phyloP scores from a whole-genome alignment of 805 yeast genomes.

The Naumovozyma castellii region DNA sequence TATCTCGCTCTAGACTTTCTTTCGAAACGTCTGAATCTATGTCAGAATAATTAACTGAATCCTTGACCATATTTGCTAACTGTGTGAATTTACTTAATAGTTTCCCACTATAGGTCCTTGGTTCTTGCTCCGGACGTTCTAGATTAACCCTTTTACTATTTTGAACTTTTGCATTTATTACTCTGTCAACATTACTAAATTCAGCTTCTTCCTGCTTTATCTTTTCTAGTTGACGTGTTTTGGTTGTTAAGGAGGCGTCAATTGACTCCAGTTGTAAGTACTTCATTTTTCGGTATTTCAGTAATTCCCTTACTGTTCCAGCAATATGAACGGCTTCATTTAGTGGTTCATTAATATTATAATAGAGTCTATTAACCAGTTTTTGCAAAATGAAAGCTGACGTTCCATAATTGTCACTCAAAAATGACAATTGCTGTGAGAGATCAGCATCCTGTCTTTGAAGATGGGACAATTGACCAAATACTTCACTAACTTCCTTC shows the following conservation, averaged over 20 bases:
- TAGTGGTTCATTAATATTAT: conserved; percentile 27
- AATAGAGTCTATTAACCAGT: conserved; percentile 23
- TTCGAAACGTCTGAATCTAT: conserved; percentile 17
- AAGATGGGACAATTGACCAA: conserved; percentile 19
- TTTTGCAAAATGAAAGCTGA: conserved; percentile 18
- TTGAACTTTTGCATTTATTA: conserved; percentile 16
- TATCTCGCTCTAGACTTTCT: conserved; percentile 18
- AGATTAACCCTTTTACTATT: conserved; percentile 16
- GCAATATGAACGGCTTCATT: conserved; percentile 27
- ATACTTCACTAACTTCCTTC: conserved; percentile 21
- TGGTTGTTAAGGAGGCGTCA: conserved; percentile 14
- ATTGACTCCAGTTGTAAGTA: conserved; percentile 23
- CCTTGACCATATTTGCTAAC: conserved; percentile 26
- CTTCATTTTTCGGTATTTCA: conserved; percentile 26
- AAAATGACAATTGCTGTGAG: conserved; percentile 20
- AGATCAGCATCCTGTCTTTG: conserved; percentile 20
- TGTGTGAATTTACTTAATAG: conserved; percentile 23
- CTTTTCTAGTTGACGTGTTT: conserved; percentile 20
- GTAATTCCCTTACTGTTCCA: conserved; percentile 23
- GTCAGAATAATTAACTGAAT: conserved; percentile 26
- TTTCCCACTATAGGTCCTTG: conserved; percentile 20
- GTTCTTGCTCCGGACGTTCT: conserved; percentile 8
- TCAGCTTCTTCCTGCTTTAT: conserved; percentile 19
- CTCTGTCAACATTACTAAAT: conserved; percentile 16
- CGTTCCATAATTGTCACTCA: conserved; percentile 24